These are phyloP conservation scores for Candida wancherniae DNA, from an alignment of 805 yeast genomes.

Conservation along the genomic window DNA sequence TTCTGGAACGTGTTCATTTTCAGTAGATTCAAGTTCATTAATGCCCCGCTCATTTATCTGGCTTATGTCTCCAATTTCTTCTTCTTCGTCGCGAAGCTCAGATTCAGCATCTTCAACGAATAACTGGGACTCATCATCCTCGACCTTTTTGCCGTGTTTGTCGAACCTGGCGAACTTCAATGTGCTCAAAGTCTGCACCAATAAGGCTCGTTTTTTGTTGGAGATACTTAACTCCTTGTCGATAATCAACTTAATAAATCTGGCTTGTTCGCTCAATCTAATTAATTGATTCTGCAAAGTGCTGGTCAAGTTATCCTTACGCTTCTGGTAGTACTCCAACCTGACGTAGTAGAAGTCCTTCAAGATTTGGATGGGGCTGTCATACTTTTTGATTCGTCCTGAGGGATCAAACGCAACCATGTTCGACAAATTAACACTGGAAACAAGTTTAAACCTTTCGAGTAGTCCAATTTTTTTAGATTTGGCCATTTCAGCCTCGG, in stretches of 20 bases:
- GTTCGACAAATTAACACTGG: conserved; percentile 67
- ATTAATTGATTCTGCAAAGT: conserved; percentile 71
- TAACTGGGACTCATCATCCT: conserved; percentile 30
- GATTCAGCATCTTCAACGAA: conserved; percentile 24
- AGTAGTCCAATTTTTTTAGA: conserved; percentile 70
- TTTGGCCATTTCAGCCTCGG: conserved; percentile 79
- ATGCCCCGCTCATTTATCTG: conserved; percentile 19
- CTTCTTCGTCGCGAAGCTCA: conserved; percentile 39
- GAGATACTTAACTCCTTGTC: conserved; percentile 65
- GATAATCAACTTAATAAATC: conserved; percentile 86
- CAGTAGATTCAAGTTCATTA: conserved; percentile 29
- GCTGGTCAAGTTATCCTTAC: conserved; percentile 75
- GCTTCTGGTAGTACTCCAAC: conserved; percentile 81
- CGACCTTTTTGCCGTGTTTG: conserved; percentile 61
- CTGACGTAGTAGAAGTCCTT: conserved; percentile 82
- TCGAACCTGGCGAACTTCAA: conserved; percentile 74
- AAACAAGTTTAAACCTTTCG: conserved; percentile 74
- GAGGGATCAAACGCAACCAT: conserved; percentile 95
- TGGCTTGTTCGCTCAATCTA: conserved; percentile 74
- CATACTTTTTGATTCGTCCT: conserved; percentile 83
- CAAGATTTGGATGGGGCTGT: conserved; percentile 68
- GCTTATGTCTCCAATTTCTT: conserved; percentile 27
- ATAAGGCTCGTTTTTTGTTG: conserved; percentile 63
- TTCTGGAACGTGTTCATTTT: conserved; percentile 40
- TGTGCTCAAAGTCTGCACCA: conserved; percentile 58